Evolutionary conservation across 257 asterid species (phyloP).

Genomic region (Voacanga thouarsii): DNA sequence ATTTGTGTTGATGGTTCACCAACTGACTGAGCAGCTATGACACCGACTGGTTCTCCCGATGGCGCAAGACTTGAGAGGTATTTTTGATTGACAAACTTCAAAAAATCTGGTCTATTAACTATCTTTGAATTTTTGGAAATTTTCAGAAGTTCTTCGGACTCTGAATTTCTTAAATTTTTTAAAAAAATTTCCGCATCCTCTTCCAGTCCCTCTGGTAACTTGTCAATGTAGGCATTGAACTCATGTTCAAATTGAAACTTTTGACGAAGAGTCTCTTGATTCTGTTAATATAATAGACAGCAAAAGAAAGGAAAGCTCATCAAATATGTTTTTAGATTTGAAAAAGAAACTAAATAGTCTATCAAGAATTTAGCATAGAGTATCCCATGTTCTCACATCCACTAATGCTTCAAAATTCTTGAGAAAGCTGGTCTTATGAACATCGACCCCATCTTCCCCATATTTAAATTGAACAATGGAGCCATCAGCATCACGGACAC

Average conservation of each 20-base stretch:
- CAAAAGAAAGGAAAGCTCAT: neutral
- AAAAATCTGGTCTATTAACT: constrained; percentile 23
- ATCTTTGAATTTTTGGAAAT: neutral
- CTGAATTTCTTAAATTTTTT: neutral
- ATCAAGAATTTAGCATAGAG: constrained; percentile 6
- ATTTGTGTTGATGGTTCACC: constrained; percentile 99
- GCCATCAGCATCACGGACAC: constrained; percentile 98
- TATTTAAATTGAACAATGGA: constrained; percentile 83
- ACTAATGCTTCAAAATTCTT: constrained; percentile 77
- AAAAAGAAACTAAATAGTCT: constrained; percentile 8
- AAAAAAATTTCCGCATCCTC: constrained; percentile 37
- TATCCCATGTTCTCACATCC: constrained; percentile 46
- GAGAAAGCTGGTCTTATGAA: constrained; percentile 79
- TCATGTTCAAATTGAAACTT: constrained; percentile 45
- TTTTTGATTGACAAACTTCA: constrained; percentile 71
- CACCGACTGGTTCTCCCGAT: constrained; percentile 96
- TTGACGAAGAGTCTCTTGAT: constrained; percentile 61
- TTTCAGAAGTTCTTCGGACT: constrained; percentile 16
- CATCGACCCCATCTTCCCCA: constrained; percentile 98
- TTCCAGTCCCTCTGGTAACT: constrained; percentile 81
- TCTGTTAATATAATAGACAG: constrained; percentile 43
- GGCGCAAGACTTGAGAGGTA: constrained; percentile 84
- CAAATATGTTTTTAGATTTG: constrained; percentile 5
- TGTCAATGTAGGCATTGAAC: constrained; percentile 53
- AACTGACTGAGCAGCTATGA: constrained; percentile 93